Evolutionary conservation across 768 basidiomycete species (phyloP).

Genomic region (Basidioascus undulatus): DNA sequence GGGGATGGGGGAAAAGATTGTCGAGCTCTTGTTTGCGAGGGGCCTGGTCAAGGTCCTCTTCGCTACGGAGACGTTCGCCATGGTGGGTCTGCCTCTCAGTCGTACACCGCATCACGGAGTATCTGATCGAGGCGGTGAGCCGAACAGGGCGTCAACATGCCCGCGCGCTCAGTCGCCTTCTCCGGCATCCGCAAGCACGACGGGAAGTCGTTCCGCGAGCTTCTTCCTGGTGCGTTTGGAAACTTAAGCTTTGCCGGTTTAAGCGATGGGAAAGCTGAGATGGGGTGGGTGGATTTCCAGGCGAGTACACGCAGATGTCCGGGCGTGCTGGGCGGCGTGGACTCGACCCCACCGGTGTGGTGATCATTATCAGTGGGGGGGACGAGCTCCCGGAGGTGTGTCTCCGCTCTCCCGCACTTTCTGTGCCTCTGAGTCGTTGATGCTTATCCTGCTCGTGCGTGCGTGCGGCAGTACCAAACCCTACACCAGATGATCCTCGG

Average conservation of each 20-base stretch:
- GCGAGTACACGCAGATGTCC: conserved; percentile 95
- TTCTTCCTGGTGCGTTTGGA: conserved; percentile 46
- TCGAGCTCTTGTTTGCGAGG: conserved; percentile 84
- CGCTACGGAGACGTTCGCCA: conserved; percentile 96
- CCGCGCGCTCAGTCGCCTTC: conserved; percentile 88
- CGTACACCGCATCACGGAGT: not conserved
- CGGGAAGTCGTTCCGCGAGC: conserved; percentile 70
- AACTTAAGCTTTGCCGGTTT: too few relatives aligned
- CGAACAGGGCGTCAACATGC: conserved; percentile 95
- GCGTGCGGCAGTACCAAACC: conserved; percentile 34
- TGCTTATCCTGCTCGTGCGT: conserved; percentile 6
- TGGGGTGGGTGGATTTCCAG: not conserved
- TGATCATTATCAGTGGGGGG: conserved; percentile 55
- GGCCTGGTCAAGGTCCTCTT: conserved; percentile 91
- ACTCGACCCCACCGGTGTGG: conserved; percentile 80
- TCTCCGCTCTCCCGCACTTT: not conserved
- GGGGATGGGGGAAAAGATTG: too few relatives aligned
- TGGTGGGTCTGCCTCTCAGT: conserved; percentile 37
- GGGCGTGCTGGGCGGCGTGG: conserved; percentile 92
- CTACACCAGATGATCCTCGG: conserved; percentile 82
- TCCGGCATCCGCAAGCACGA: conserved; percentile 89
- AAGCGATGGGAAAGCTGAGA: too few relatives aligned
- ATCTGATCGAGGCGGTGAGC: too few relatives aligned
- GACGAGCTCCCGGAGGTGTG: conserved; percentile 68
- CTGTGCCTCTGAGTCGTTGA: too few relatives aligned